Conservation (phyloP, 1,139 yeast genomes). For the Pichia cactophila region DNA sequence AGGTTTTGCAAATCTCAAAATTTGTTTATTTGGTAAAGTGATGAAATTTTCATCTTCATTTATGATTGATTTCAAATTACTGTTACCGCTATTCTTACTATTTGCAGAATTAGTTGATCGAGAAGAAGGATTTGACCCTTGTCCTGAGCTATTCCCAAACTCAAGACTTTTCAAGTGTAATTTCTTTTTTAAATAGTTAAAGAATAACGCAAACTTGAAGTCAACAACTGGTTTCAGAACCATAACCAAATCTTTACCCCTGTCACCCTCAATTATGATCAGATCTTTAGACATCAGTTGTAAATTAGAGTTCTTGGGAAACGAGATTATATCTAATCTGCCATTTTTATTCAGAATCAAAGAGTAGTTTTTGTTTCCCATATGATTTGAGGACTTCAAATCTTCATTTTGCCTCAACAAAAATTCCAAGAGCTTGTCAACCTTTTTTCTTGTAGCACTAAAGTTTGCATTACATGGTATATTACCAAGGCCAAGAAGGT, state of each 20-base stretch:
- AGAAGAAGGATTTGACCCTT: not conserved
- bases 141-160: constrained; percentile 33
- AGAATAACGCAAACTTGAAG: constrained; percentile 69
- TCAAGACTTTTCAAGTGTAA: constrained; percentile 75
- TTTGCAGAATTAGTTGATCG: constrained; percentile 25
- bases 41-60: constrained; percentile 31
- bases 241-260: constrained; percentile 87
- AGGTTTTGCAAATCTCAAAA: constrained; percentile 61
- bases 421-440: constrained; percentile 31
- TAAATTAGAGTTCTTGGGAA: constrained; percentile 46
- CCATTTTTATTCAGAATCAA: constrained; percentile 52
- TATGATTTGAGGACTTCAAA: constrained; percentile 23
- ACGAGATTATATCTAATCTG: constrained; percentile 40
- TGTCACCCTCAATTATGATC: constrained; percentile 92
- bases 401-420: constrained; percentile 29
- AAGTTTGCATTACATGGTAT: not conserved
- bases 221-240: constrained; percentile 61
- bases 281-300: constrained; percentile 61
- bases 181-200: constrained; percentile 71
- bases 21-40: constrained; percentile 48
- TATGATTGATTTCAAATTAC: constrained; percentile 27
- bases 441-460: constrained; percentile 33
- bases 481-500: constrained; percentile 16
- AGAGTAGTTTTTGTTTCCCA: constrained; percentile 26
- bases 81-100: constrained; percentile 23